Conservation (phyloP, 1,284 basidiomycete genomes). For the Marasmius oreades region DNA sequence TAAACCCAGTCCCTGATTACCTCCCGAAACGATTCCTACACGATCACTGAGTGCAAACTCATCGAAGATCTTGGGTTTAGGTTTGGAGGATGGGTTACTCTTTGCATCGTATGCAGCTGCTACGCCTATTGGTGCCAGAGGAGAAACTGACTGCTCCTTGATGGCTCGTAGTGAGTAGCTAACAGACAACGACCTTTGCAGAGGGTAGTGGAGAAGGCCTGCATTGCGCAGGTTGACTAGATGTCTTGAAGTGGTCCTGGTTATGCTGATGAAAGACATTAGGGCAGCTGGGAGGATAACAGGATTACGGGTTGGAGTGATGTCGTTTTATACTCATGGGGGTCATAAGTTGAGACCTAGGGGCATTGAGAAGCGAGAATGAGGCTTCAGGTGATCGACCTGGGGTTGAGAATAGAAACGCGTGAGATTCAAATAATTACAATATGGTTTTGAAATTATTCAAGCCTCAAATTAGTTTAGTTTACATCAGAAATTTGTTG, state of each 20-base stretch:
- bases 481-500: too few species aligned
- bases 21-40: slow-evolving; percentile 76
- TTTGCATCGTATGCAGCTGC: slow-evolving; percentile 50
- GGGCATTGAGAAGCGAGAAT: too few species aligned
- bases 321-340: too few species aligned
- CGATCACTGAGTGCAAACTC: slow-evolving; percentile 77
- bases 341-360: too few species aligned
- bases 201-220: background rate
- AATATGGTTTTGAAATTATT: too few species aligned
- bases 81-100: slow-evolving; percentile 25
- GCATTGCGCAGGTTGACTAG: too few species aligned
- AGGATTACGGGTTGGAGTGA: too few species aligned
- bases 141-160: slow-evolving; percentile 41
- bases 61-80: slow-evolving; percentile 53
- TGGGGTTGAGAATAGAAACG: too few species aligned
- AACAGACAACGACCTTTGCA: background rate
- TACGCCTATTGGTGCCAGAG: slow-evolving; percentile 61
- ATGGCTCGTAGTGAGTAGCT: slow-evolving; percentile 8
- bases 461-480: too few species aligned
- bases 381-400: too few species aligned
- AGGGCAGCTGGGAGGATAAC: background rate
- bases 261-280: background rate
- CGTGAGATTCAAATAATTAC: too few species aligned
- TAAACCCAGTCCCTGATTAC: slow-evolving; percentile 77
- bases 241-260: background rate